phyloP scores from a whole-genome alignment of 768 basidiomycete species.

The Crassisporium funariophilum region DNA sequence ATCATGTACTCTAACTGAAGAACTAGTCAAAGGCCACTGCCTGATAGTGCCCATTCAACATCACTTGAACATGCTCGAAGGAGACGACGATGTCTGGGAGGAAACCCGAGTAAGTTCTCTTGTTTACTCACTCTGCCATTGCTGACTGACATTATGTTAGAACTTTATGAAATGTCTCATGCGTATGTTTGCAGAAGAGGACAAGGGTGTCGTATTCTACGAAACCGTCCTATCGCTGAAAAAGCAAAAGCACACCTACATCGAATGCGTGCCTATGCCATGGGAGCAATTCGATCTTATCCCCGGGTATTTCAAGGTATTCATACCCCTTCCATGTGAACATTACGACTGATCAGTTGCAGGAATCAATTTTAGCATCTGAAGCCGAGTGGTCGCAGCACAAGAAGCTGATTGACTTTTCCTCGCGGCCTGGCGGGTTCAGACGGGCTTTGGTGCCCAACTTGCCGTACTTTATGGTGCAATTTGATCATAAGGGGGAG shows the following conservation, averaged over 20 bases:
- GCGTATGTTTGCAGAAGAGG: conserved; percentile 90
- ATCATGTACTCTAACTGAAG: conserved; percentile 86
- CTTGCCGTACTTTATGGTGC: conserved; percentile 98
- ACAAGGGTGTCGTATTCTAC: conserved; percentile 93
- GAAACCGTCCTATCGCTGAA: conserved; percentile 90
- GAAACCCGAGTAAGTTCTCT: conserved; percentile 75
- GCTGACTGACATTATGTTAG: conserved; percentile 29
- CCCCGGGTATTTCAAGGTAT: conserved; percentile 91
- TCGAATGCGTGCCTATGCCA: conserved; percentile 92
- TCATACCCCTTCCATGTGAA: conserved; percentile 1
- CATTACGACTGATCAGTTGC: not conserved
- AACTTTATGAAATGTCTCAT: conserved; percentile 93
- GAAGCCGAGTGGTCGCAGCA: conserved; percentile 99
- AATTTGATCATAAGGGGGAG: conserved; percentile 97
- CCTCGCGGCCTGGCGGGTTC: conserved; percentile 88
- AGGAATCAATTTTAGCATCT: conserved; percentile 93
- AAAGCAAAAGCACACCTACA: conserved; percentile 87
- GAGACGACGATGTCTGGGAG: conserved; percentile 98
- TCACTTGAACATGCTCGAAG: conserved; percentile 87
- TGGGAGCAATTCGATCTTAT: conserved; percentile 86
- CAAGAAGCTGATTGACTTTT: conserved; percentile 95
- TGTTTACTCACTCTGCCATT: not conserved
- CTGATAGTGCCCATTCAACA: conserved; percentile 96
- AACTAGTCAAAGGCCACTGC: conserved; percentile 90
- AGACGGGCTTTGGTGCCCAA: conserved; percentile 94